Conservation (phyloP, 2,329 filamentous ascomycete species). For the Teratosphaeria nubilosa region DNA sequence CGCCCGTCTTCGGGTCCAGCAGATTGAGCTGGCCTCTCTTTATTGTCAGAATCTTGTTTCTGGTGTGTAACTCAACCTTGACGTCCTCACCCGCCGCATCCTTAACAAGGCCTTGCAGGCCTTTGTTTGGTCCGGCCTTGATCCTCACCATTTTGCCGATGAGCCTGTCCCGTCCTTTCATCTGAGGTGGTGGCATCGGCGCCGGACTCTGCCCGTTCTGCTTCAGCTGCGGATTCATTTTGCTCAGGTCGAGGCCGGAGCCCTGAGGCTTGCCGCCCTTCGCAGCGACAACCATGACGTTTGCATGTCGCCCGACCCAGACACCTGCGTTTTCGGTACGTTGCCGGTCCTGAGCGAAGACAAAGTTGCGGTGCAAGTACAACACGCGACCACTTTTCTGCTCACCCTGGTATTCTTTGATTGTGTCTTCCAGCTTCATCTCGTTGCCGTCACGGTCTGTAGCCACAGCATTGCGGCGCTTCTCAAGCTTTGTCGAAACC, state of each 20-base stretch:
- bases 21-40: conserved; percentile 72
- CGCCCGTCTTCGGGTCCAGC: conserved; percentile 70
- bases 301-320: conserved; percentile 76
- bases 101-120: conserved; percentile 87
- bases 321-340: conserved; percentile 80
- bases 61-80: conserved; percentile 86
- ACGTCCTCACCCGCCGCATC: conserved; percentile 80
- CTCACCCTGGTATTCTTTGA: conserved; percentile 82
- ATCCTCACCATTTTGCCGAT: conserved; percentile 89
- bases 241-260: conserved; percentile 65
- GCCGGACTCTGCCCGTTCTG: conserved; percentile 43
- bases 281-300: conserved; percentile 83
- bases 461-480: conserved; percentile 74
- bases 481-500: conserved; percentile 78
- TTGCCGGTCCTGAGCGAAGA: conserved; percentile 79
- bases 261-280: conserved; percentile 70
- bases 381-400: conserved; percentile 79
- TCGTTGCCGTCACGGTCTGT: conserved; percentile 90
- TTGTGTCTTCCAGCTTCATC: conserved; percentile 81
- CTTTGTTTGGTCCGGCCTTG: conserved; percentile 80
- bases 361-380: conserved; percentile 85
- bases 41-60: conserved; percentile 82
- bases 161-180: conserved; percentile 69
- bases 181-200: conserved; percentile 55
- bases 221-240: conserved; percentile 88